Conservation (phyloP, 768 basidiomycete species). For the Mycena filopes region DNA sequence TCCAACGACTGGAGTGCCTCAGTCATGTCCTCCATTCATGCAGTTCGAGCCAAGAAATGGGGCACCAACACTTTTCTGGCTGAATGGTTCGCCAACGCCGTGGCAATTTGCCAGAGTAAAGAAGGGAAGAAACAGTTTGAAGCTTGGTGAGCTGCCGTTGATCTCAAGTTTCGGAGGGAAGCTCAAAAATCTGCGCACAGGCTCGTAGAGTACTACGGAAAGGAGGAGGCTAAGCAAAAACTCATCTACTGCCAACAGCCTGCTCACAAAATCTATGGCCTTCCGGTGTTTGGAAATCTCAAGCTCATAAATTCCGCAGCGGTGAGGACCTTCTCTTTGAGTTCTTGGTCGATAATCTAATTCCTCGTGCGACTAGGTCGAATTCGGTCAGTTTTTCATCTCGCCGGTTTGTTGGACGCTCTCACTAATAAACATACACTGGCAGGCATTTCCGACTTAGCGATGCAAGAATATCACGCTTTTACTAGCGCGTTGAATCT, state of each 20-base stretch:
- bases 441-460: conserved; percentile 22
- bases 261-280: conserved; percentile 3
- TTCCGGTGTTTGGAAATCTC: conserved; percentile 3
- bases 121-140: conserved; percentile 25
- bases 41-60: conserved; percentile 19
- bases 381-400: conserved; percentile 1
- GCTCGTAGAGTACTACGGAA: conserved; percentile 17
- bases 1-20: no score
- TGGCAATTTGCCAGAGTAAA: conserved; percentile 10
- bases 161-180: background rate
- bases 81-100: conserved; percentile 28
- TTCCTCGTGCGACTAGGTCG: background rate
- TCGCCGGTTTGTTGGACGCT: background rate
- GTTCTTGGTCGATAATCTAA: background rate
- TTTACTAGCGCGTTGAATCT: conserved; percentile 12
- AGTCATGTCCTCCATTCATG: conserved; percentile 18
- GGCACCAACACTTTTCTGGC: conserved; percentile 13
- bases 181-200: background rate
- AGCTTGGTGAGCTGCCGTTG: conserved; percentile 16
- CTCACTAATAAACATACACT: no score
- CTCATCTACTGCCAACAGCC: conserved; percentile 19
- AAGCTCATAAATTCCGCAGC: conserved; percentile 18
- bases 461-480: conserved; percentile 18
- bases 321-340: background rate
- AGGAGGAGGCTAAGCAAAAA: conserved; percentile 18